A percentile compares a stretch with the other conserved stretches of the same genome.
Evolutionary conservation across 345 rosid genomes (phyloP).

Genomic region (Citrus hindsii): DNA sequence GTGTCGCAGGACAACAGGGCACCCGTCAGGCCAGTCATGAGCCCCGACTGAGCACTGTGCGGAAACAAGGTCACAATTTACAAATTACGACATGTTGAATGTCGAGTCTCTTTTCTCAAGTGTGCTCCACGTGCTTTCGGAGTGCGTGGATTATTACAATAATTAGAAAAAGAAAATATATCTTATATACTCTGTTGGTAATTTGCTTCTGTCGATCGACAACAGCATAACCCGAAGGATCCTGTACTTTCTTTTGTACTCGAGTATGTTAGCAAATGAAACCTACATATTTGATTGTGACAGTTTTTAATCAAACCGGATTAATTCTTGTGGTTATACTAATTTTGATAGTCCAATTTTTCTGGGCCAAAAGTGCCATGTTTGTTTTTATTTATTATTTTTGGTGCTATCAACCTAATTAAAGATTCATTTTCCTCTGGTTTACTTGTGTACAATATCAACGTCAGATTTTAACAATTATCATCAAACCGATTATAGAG

Average conservation of each 20-base stretch:
- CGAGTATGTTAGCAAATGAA: neutral
- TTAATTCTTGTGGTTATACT: neutral
- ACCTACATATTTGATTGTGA: neutral
- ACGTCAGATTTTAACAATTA: too few species aligned
- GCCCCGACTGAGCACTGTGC: too few species aligned
- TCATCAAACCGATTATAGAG: too few species aligned
- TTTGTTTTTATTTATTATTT: too few species aligned
- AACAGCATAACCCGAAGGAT: neutral
- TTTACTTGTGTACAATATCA: too few species aligned
- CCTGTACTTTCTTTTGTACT: slow-evolving; percentile 1
- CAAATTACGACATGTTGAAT: too few species aligned
- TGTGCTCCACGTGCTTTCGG: neutral
- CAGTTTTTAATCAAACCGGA: neutral
- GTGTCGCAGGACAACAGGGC: too few species aligned
- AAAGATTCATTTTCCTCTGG: neutral
- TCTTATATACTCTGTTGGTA: neutral
- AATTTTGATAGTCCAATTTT: neutral
- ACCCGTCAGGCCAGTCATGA: too few species aligned
- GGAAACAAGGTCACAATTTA: too few species aligned
- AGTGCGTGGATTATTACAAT: neutral
- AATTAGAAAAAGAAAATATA: neutral
- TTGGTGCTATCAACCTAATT: too few species aligned
- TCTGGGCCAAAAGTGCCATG: too few species aligned
- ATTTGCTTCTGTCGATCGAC: too few species aligned
- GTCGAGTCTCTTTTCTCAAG: neutral